phyloP scores from a whole-genome alignment of 2,329 filamentous ascomycete species.

The Nannizziopsis barbatae region DNA sequence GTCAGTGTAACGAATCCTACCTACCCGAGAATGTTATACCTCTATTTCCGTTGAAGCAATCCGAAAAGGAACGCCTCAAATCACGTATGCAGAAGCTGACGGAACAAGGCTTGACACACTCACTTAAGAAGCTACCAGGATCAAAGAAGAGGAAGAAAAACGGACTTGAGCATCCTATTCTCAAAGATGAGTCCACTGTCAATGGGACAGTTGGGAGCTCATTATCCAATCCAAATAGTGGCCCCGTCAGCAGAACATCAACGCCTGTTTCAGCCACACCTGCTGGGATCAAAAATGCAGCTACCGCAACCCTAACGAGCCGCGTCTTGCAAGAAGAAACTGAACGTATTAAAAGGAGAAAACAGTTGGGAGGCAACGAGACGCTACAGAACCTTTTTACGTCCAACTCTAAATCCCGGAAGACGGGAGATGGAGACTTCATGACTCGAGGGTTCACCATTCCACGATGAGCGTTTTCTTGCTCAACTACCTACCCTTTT shows the following conservation, averaged over 20 bases:
- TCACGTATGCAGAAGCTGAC: slow-evolving; percentile 58
- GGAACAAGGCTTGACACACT: slow-evolving; percentile 66
- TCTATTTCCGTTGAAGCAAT: slow-evolving; percentile 60
- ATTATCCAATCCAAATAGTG: slow-evolving; percentile 14
- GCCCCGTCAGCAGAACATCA: slow-evolving; percentile 21
- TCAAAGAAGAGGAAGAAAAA: slow-evolving; percentile 61
- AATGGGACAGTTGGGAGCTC: neutral
- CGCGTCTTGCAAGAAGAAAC: slow-evolving; percentile 82
- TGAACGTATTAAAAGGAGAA: slow-evolving; percentile 65
- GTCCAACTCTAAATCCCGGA: slow-evolving; percentile 32
- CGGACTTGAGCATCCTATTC: slow-evolving; percentile 35
- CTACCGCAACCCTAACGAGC: slow-evolving; percentile 73
- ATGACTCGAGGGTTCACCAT: slow-evolving; percentile 50
- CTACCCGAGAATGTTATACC: slow-evolving; percentile 65
- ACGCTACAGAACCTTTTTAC: slow-evolving; percentile 47
- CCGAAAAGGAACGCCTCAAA: slow-evolving; percentile 58
- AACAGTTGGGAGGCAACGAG: slow-evolving; percentile 51
- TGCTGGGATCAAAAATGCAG: slow-evolving; percentile 71
- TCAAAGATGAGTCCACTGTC: slow-evolving; percentile 22
- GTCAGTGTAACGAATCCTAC: slow-evolving; percentile 64
- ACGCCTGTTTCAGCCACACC: slow-evolving; percentile 29
- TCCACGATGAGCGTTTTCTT: slow-evolving; percentile 35
- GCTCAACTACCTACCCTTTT: slow-evolving; percentile 6
- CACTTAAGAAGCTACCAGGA: slow-evolving; percentile 64
- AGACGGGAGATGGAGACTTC: slow-evolving; percentile 41